Conservation (phyloP, 2,329 filamentous ascomycete species). For the Paracamarosporium sp. region DNA sequence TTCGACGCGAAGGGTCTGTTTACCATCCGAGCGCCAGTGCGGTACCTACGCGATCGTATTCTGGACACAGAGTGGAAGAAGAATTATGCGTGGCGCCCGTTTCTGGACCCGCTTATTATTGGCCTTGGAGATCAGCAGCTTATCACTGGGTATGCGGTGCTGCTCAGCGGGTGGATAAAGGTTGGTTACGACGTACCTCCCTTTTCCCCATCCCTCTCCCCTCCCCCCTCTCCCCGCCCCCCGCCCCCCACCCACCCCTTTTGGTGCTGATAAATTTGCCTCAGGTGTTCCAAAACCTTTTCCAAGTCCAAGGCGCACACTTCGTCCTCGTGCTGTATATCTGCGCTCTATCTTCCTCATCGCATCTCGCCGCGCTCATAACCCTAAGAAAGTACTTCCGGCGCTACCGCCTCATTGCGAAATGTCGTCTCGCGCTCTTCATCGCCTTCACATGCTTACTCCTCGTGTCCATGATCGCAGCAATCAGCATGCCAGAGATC, state of each 20-base stretch:
- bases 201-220: too few species aligned
- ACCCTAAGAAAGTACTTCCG: constrained; percentile 39
- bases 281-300: constrained; percentile 32
- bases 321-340: constrained; percentile 41
- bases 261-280: not conserved
- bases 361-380: constrained; percentile 40
- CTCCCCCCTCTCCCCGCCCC: too few species aligned
- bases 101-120: constrained; percentile 40
- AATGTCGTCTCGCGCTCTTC: constrained; percentile 33
- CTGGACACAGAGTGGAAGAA: constrained; percentile 37
- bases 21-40: constrained; percentile 23
- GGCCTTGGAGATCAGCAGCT: constrained; percentile 40
- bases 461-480: constrained; percentile 33
- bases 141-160: constrained; percentile 38
- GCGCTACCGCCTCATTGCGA: constrained; percentile 36
- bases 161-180: constrained; percentile 41
- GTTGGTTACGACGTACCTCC: constrained; percentile 3
- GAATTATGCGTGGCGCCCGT: constrained; percentile 37
- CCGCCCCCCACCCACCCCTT: too few species aligned
- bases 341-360: constrained; percentile 38
- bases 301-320: constrained; percentile 35
- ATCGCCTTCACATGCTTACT: constrained; percentile 35
- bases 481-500: constrained; percentile 25
- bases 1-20: constrained; percentile 35
- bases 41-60: constrained; percentile 30